Evolutionary conservation across 1,284 basidiomycete genomes (phyloP), one percentile per base, ranked within the genome.

Genomic region (Tausonia pullulans): DNA sequence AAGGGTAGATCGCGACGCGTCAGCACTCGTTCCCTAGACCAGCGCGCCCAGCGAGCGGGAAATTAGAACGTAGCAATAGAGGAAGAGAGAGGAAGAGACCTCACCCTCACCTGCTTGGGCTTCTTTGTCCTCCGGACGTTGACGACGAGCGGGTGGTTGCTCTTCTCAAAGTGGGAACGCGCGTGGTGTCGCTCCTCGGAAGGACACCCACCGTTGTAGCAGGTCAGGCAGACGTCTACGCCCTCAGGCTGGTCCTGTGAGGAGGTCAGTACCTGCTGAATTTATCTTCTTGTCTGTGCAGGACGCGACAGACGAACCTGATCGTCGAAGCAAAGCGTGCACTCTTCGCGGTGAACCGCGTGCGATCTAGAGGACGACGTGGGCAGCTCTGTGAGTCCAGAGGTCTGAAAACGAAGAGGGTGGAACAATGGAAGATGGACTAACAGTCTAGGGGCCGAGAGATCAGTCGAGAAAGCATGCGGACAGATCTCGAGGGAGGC

Each of bases 191-290:
- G 77, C 3, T 76, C 72, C 71, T 81, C 80, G 52, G 69, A 69
- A 3, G 87, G 76, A 72, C 93, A 96, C 5, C 86, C 89, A 11
- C 94, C 94, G 70, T 96, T 97, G 81, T 95, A 98, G 78, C 96
- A 98, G 40, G 77, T 75, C 63, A 98, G 79, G 75, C 95, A 98
- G 59, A 98, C 88, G 69, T 97, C 87, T 66, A 98, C 80, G 10
- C 95, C 95, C 11, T 80, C 76, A 0, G 84, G 80, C 13, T 78
- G 78, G 72, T 93, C 90, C 86, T 92, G 71, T 14, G 53, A 45
- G 56, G 43, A 58, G 41, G 40, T 52, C 10, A 4, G 11, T 9
- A 59, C 69, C 10, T 67, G 64, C 51, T 46, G 14, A 16, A 16
- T 4, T 49, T 61, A 16, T 27, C n/a, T 39, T 44, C 61, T 69